These are phyloP conservation scores for Blakeslea trispora DNA, from an alignment of 371 early-diverging fungal genomes.

Conservation along the genomic window DNA sequence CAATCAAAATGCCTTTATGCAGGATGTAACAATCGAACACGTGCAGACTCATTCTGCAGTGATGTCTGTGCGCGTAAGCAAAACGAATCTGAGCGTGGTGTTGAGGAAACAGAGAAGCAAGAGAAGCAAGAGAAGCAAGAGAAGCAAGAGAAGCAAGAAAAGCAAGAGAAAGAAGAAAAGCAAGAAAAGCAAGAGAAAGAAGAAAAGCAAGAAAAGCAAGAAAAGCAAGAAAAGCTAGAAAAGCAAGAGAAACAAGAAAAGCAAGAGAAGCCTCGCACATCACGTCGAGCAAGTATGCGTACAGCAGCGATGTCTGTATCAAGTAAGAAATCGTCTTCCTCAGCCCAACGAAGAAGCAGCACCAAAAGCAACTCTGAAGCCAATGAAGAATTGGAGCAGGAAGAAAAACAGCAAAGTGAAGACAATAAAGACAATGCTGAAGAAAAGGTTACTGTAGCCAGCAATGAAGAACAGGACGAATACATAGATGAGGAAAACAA, in stretches of 20 bases:
- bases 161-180: not conserved
- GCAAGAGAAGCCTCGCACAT: not conserved
- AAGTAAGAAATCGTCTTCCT: not conserved
- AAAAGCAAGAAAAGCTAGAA: too few species aligned
- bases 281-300: conserved; percentile 6
- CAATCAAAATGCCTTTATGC: conserved; percentile 35
- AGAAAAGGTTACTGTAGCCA: too few species aligned
- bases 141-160: not conserved
- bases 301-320: conserved; percentile 1
- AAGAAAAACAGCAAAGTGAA: not conserved
- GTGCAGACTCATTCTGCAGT: conserved; percentile 47
- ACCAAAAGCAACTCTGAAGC: too few species aligned
- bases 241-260: too few species aligned
- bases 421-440: not conserved
- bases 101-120: not conserved
- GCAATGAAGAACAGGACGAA: not conserved
- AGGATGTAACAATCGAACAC: conserved; percentile 39
- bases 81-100: not conserved
- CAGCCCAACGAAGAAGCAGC: too few species aligned
- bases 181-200: too few species aligned
- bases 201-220: too few species aligned
- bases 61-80: conserved; percentile 42
- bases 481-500: not conserved
- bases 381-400: too few species aligned
- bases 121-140: not conserved